Conservation (phyloP, 1,139 yeast genomes). For the Protomyces inundatus region DNA sequence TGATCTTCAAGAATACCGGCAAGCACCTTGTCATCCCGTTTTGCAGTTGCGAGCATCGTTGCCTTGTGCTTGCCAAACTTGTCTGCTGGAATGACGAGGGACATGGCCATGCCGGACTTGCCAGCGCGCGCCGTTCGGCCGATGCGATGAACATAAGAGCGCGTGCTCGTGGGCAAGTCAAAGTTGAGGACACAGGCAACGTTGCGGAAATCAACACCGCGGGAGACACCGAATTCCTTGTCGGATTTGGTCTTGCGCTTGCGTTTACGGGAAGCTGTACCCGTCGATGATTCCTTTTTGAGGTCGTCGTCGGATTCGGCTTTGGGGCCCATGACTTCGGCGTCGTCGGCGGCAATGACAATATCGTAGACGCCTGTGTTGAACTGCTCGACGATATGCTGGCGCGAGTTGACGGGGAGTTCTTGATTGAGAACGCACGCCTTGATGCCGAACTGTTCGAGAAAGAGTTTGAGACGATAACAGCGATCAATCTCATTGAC, state of each 20-base stretch:
- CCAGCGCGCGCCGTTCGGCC: conserved; percentile 99
- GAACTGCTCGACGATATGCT: conserved; percentile 92
- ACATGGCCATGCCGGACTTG: conserved; percentile 87
- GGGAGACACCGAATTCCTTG: conserved; percentile 84
- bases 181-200: conserved; percentile 96
- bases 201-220: conserved; percentile 95
- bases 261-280: conserved; percentile 39
- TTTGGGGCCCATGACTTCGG: conserved; percentile 35
- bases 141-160: conserved; percentile 85
- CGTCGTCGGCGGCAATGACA: conserved; percentile 91
- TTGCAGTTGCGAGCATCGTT: conserved; percentile 64
- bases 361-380: conserved; percentile 82
- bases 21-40: conserved; percentile 80
- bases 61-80: conserved; percentile 87
- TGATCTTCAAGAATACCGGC: conserved; percentile 73
- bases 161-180: conserved; percentile 86
- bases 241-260: conserved; percentile 44
- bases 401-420: conserved; percentile 83
- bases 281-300: conserved; percentile 16
- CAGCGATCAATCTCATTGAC: conserved; percentile 95
- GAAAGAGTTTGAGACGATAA: conserved; percentile 78
- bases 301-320: conserved; percentile 31
- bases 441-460: conserved; percentile 91
- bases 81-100: conserved; percentile 78
- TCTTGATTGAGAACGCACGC: conserved; percentile 88